Conservation (phyloP, 2,329 filamentous ascomycete species). For the Alternaria alternata region DNA sequence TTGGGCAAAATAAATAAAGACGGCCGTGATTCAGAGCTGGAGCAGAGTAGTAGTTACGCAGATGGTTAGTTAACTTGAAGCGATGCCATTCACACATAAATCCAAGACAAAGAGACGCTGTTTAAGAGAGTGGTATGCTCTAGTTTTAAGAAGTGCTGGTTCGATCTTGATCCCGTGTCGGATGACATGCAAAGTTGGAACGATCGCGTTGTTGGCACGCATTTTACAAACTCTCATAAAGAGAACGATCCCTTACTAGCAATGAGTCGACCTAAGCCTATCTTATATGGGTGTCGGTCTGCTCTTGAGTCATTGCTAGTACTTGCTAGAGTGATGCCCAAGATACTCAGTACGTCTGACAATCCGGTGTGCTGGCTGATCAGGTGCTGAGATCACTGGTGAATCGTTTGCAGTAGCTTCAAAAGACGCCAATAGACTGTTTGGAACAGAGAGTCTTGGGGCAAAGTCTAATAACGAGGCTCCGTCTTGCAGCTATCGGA, state of each 20-base stretch:
- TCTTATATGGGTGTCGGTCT: not conserved
- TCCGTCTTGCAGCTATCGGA: not conserved
- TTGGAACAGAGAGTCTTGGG: not conserved
- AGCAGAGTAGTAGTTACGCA: not conserved
- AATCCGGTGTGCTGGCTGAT: no score
- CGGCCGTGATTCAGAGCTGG: not conserved
- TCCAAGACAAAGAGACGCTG: not conserved
- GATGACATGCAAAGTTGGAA: not conserved
- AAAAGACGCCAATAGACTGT: not conserved
- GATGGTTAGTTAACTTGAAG: not conserved
- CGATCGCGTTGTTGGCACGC: not conserved
- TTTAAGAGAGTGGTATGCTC: not conserved
- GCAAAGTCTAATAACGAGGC: not conserved
- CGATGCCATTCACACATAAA: not conserved
- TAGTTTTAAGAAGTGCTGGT: not conserved
- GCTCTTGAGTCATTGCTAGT: not conserved
- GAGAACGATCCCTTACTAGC: not conserved
- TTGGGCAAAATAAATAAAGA: not conserved
- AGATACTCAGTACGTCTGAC: no score
- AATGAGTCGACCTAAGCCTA: not conserved
- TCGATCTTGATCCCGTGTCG: no score
- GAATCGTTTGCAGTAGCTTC: no score
- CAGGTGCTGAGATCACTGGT: no score
- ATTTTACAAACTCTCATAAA: not conserved
- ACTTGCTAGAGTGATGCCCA: not conserved